Percentiles rank a stretch among this genome's conserved stretches.
Evolutionary conservation across 2,329 filamentous ascomycete genomes (phyloP).

Genomic region (Paraconiothyrium brasiliense): DNA sequence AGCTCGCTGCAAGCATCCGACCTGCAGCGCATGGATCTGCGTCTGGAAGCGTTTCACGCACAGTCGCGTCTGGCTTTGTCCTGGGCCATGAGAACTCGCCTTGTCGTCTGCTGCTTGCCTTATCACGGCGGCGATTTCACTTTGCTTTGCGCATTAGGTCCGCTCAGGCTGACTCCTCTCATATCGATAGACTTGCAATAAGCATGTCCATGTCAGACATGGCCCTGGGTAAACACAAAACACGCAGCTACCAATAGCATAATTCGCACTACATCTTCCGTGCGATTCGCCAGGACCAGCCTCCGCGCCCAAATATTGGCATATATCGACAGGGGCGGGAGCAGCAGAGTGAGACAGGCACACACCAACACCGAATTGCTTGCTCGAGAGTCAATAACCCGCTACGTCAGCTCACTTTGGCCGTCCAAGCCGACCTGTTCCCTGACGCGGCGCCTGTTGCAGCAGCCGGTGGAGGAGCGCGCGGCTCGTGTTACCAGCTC

Average conservation of each 20-base stretch:
- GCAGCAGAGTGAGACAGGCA: conserved; percentile 39
- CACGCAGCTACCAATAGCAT: conserved; percentile 42
- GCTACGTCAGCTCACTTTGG: conserved; percentile 21
- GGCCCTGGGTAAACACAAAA: conserved; percentile 20
- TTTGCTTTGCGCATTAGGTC: not conserved
- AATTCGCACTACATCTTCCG: conserved; percentile 28
- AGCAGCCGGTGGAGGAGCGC: conserved; percentile 15
- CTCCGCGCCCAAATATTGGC: conserved; percentile 26
- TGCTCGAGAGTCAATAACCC: conserved; percentile 15
- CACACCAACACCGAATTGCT: conserved; percentile 20
- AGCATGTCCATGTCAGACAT: conserved; percentile 34
- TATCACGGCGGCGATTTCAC: conserved; percentile 19
- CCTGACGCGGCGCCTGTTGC: conserved; percentile 31
- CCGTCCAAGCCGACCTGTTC: conserved; percentile 15
- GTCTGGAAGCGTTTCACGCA: conserved; percentile 40
- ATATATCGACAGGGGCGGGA: conserved; percentile 32
- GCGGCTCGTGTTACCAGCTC: conserved; percentile 25
- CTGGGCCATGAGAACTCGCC: conserved; percentile 18
- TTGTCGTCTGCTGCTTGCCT: conserved; percentile 28
- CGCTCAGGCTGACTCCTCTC: conserved; percentile 8
- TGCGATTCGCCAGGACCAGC: conserved; percentile 32
- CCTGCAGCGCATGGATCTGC: conserved; percentile 35
- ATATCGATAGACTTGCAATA: conserved; percentile 23
- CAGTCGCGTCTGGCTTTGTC: conserved; percentile 31
- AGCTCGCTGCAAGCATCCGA: conserved; percentile 35